Conservation (phyloP, 768 basidiomycete genomes). For the Termitomyces sp. region DNA sequence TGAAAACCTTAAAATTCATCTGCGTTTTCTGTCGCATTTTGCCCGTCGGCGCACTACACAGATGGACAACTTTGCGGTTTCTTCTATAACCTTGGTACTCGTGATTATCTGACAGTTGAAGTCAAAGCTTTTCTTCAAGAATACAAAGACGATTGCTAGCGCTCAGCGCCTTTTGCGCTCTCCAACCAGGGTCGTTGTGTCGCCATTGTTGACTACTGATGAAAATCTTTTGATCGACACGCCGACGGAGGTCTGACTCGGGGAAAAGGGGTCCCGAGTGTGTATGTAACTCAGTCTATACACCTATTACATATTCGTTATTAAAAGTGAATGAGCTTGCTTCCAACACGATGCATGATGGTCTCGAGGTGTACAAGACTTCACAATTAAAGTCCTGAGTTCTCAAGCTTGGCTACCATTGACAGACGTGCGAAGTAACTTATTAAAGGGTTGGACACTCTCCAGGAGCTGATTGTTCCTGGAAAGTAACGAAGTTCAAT, state of each 20-base stretch:
- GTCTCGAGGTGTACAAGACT: not conserved
- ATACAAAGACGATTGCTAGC: not conserved
- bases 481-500: not conserved
- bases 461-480: not conserved
- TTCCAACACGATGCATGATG: not conserved
- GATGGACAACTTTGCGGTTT: not conserved
- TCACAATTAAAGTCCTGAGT: not conserved
- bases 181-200: not conserved
- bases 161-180: not conserved
- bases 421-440: not conserved
- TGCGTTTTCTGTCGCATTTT: not conserved
- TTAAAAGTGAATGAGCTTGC: not conserved
- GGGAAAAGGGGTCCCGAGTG: not conserved
- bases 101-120: too few species aligned
- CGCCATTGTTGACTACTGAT: not conserved
- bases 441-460: too few species aligned
- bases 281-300: not conserved
- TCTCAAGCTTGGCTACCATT: not conserved
- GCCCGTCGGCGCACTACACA: not conserved
- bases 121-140: not conserved
- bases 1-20: not conserved
- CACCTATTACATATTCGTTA: not conserved
- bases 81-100: not conserved
- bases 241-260: slow-evolving; percentile 2
- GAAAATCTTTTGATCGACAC: not conserved